phyloP scores from a whole-genome alignment of 495 filamentous ascomycete species.

The Penicillium salamii region DNA sequence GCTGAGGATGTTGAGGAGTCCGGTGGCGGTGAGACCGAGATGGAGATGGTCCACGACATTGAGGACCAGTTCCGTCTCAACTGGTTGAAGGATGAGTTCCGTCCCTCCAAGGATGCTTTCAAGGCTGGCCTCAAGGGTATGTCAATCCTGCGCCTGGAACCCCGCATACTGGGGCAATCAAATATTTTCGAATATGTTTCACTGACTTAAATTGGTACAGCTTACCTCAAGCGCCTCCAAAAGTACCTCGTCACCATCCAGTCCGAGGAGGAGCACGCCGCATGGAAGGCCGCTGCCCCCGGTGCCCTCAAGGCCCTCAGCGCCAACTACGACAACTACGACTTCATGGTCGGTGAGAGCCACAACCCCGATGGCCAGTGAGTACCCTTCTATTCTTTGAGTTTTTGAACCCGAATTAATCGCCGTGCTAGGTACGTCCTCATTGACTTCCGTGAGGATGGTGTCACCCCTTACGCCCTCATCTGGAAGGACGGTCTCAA shows the following conservation, averaged over 20 bases:
- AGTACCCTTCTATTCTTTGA: background rate
- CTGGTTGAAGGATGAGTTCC: constrained; percentile 66
- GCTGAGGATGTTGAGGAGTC: constrained; percentile 87
- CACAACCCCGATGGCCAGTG: too few species aligned
- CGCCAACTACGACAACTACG: constrained; percentile 87
- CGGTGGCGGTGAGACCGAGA: constrained; percentile 52
- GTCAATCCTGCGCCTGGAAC: constrained; percentile 17
- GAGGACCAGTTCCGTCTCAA: constrained; percentile 88
- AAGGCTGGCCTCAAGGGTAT: constrained; percentile 76
- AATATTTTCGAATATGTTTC: too few species aligned
- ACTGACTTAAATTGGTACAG: constrained; percentile 37
- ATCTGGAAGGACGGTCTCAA: constrained; percentile 95
- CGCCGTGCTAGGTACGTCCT: constrained; percentile 91
- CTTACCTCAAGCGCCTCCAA: constrained; percentile 74
- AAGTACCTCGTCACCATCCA: background rate
- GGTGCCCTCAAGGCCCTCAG: constrained; percentile 66
- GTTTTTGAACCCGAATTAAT: too few species aligned
- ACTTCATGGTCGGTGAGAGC: constrained; percentile 82
- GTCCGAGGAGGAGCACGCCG: constrained; percentile 4
- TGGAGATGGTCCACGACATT: constrained; percentile 82
- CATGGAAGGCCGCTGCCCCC: constrained; percentile 71
- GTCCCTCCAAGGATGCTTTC: constrained; percentile 72
- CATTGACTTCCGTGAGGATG: constrained; percentile 96
- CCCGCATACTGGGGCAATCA: too few species aligned
- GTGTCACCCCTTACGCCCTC: constrained; percentile 81